Evolutionary conservation across 169 alveolate genomes (phyloP), one percentile per base, ranked within the genome.

Genomic region (Plasmodium billcollinsi): DNA sequence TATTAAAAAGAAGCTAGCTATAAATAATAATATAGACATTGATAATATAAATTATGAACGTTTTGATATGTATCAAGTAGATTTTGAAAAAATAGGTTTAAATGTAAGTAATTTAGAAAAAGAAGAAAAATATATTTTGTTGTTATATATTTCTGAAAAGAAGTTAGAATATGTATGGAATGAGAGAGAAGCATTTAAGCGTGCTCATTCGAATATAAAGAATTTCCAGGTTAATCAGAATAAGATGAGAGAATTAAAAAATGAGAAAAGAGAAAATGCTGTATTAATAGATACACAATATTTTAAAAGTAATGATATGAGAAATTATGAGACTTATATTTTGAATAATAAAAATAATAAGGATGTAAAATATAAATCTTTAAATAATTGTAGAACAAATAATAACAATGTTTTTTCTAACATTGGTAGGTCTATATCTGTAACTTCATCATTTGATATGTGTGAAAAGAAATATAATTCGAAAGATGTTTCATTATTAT

Each of bases 111-210:
- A 52, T 71, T 59, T 78, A 52, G 76, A 78, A 21, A 78, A 65
- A 18, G 89, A 78, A 39, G 89, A 78, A 78, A 78, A 78, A 45
- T 78, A 78, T 24, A 78, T 78, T 78, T 78, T 78, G 61, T 26
- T 78, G 80, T 56, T 78, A 39, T 78, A 78, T 62, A 78, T 78
- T 21, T 78, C 89, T 18, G 74, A 78, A 78, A 65, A 78, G 18
- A 65, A 78, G 21, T 49, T 47, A 49, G 76, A 78, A 15, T 66
- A 15, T 24, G 70, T 67, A 7, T 20, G 49, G 61, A 43, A 58
- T 2, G 80, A 65, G 20, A 78, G 63, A 29, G 61, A 24, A 39
- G 20, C 62, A 29, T 50, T 29, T 54, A 73, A 73, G 21, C 54
- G 66, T 14, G 72, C 49, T 1, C 54, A 65, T 15, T 45, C 61